Evolutionary conservation across 495 filamentous ascomycete species (phyloP).

Genomic region (Amniculicola lignicola): DNA sequence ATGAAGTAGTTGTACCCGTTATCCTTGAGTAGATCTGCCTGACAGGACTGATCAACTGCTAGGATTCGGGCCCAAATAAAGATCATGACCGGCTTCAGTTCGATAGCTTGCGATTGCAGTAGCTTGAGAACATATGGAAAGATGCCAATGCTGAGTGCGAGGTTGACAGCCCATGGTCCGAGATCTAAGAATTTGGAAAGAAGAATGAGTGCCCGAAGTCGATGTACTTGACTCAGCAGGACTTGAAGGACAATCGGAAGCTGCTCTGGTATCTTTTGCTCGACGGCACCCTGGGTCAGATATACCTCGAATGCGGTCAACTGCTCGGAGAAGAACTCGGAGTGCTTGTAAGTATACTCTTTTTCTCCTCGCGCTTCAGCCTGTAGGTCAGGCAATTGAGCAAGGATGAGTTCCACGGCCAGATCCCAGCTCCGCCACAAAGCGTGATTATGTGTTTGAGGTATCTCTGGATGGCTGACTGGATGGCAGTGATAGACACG

Average conservation of each 20-base stretch:
- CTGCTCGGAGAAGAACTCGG: slow-evolving; percentile 94
- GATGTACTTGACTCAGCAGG: slow-evolving; percentile 88
- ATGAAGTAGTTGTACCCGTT: slow-evolving; percentile 97
- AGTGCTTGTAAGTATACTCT: slow-evolving; percentile 90
- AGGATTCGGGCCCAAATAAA: slow-evolving; percentile 99
- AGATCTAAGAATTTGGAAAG: slow-evolving; percentile 92
- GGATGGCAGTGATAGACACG: slow-evolving; percentile 90
- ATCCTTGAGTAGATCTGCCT: slow-evolving; percentile 89
- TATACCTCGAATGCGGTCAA: slow-evolving; percentile 97
- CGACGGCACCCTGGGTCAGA: slow-evolving; percentile 78
- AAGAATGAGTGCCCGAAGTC: slow-evolving; percentile 87
- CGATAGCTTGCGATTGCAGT: slow-evolving; percentile 87
- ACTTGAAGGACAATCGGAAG: slow-evolving; percentile 96
- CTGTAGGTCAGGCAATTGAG: slow-evolving; percentile 77
- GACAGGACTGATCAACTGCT: slow-evolving; percentile 89
- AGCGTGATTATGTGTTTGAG: slow-evolving; percentile 87
- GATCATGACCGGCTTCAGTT: slow-evolving; percentile 97
- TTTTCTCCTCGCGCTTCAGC: slow-evolving; percentile 69
- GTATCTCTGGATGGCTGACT: slow-evolving; percentile 81
- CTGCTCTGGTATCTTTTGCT: slow-evolving; percentile 85
- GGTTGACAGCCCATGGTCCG: slow-evolving; percentile 95
- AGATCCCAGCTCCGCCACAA: slow-evolving; percentile 98
- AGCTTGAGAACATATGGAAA: slow-evolving; percentile 98
- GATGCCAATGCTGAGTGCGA: slow-evolving; percentile 94
- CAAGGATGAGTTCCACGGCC: slow-evolving; percentile 92